Base-by-base conservation (phyloP, 495 filamentous ascomycete species). In the Cercophora sp. region DNA sequence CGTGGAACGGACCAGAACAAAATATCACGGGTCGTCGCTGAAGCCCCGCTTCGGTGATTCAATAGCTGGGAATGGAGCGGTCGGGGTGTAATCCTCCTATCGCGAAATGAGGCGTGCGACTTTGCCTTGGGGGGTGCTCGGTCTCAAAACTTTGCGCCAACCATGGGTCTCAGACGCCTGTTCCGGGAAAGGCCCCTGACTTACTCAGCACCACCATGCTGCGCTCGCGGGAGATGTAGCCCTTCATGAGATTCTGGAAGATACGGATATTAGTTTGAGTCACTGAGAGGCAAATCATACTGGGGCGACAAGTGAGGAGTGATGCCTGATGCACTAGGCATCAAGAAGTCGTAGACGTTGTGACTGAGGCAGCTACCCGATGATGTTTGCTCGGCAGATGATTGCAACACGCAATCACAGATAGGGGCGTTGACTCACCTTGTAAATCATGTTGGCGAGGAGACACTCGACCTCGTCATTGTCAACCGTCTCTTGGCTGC, bases 381-480 rank as follows among this genome's bases (percentile, higher is more conserved):
- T 19, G 3, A 8, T n/a, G 5, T 11, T 19, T 27, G 35, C 34
- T 27, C 40, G 22, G 35, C 8, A 29, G 25, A n/a, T n/a, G n/a
- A n/a, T n/a, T n/a, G n/a, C n/a, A n/a, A n/a, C n/a, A n/a, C n/a
- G n/a, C n/a, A n/a, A n/a, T n/a, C n/a, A n/a, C n/a, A 27, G 46
- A 34, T 4, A 40, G n/a, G 8, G 3, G n/a, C n/a, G n/a, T 36
- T 36, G 55, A 66, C 83, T 60, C 65, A 93, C 90, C 81, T 96
- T 98, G 73, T 97, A 97, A 31, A 97, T 95, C 75, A 94, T 84
- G 60, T 96, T 96, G 5, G 94, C 88, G 57, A 98, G 58, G 54
- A 96, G 64, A 69, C 94, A 97, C 71, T 98, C 93, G 18, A 98
- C 91, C 70, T 97, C 93, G 67, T 98, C 93, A 18, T 76, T 79